Evolutionary conservation across 1,284 basidiomycete species (phyloP), one percentile per base, ranked within the genome.

Genomic region (Ustanciosporium gigantosporum): DNA sequence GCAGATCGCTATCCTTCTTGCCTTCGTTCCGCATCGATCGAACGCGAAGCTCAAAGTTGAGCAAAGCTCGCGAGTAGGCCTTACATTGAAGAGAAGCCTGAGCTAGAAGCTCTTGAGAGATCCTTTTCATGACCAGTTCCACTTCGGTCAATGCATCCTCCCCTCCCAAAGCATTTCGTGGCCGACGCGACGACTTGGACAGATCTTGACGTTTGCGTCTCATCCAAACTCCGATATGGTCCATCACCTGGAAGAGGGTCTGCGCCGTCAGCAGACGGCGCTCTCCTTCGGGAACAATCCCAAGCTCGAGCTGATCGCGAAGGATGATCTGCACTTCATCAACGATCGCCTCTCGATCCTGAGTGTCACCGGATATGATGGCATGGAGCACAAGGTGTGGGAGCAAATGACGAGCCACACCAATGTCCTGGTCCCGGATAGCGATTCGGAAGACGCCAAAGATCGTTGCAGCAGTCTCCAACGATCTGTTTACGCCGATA

Each of bases 211-310:
- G 76, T 43, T 81, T 79, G 13, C 69, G 61, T 24, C 82, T 86
- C 38, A 93, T 85, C 88, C 91, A 98, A 70, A 88, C 88, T 76
- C 88, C 93, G 8, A 98, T 82, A 73, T 98, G 94, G 72, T 99
- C 95, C 79, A 99, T 86, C 31, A 98, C 82, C 78, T 87, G 87
- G 76, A 99, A 99, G 14, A 97, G 85, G 8, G 87, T 90, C 90
- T 96, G 69, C 14, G 95, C 72, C 5, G 69, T 72, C 31, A 71
- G 41, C 19, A 71, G 56, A 25, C 72, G 67, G 8, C 72, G 56
- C 35, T 75, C 74, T 9, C 61, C 35, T 14, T 66, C 61, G 36
- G 65, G 62, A 17, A 52, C 55, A 4, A 56, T 53, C 16, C 46
- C 51, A 3, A 61, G 67, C 19, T 64, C 58, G 13, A 95, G 87